Evolutionary conservation across 208 protist species (phyloP), one percentile per base, ranked within the genome.

Genomic region (Cochliopodium minus): DNA sequence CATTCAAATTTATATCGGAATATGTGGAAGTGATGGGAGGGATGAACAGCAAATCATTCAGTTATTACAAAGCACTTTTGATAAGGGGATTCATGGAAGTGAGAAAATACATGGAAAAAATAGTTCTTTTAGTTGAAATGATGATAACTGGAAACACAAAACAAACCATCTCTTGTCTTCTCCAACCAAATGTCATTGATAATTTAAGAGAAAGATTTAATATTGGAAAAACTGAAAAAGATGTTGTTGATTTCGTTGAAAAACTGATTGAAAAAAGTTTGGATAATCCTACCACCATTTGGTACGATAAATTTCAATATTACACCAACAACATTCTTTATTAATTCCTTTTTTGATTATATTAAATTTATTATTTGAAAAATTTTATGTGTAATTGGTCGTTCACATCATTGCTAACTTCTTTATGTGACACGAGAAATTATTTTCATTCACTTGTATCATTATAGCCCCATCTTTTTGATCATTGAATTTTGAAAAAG

Each of bases 1-100:
- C 85, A 1, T 92, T 92, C 67, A 92, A 92, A 61, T 71, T 92
- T 29, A 82, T 81, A 17, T 74, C 82, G 55, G 83, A 92, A 61
- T 78, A 85, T 23, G 70, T 90, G 30, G 86, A 92, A 58, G 70
- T 87, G 11, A 83, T 92, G 69, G 86, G 81, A 32, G 83, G 81
- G 23, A 55, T 45, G 46, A 57, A 63, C 26, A 76, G 75, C 48
- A 63, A 79, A 51, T 58, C 67, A 36, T 90, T 86, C 58, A 30
- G 28, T 42, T 71, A 77, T 50, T 87, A 90, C 61, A 79, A 79
- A 61, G 59, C 86, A 7, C 64, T 92, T 1, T 46, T 92, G 0
- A 88, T 82, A 61, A 69, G 82, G 32, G 81, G 67, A 20, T 76
- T 90, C 38, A 68, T 76, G 25, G 78, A 71, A 36, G 66, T 73